Conservation (phyloP, 352 stramenopile species). For the Phytophthora kernoviae region DNA sequence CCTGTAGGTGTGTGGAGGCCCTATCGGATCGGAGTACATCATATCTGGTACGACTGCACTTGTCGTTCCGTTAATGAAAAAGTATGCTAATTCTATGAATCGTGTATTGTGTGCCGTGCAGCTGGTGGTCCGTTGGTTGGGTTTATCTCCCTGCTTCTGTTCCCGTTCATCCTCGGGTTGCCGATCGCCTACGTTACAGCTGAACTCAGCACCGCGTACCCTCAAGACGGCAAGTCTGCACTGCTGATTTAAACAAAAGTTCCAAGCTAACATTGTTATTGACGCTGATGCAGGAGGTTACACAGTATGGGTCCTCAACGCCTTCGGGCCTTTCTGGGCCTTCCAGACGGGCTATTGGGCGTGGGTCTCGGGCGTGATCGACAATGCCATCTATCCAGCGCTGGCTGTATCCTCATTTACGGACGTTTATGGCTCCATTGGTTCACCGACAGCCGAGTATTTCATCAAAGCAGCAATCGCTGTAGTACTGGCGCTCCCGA, state of each 20-base stretch:
- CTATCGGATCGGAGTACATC: slow-evolving; percentile 50
- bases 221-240: slow-evolving; percentile 54
- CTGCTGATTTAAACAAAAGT: neutral
- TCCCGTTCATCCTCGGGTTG: slow-evolving; percentile 91
- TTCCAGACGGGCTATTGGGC: slow-evolving; percentile 83
- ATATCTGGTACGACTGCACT: slow-evolving; percentile 35
- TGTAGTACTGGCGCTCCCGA: slow-evolving; percentile 43
- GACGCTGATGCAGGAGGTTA: slow-evolving; percentile 52
- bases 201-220: slow-evolving; percentile 91
- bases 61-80: neutral
- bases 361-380: slow-evolving; percentile 91
- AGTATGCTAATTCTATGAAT: too few species aligned
- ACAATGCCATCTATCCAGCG: slow-evolving; percentile 94
- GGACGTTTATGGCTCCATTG: slow-evolving; percentile 42
- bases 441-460: slow-evolving; percentile 36
- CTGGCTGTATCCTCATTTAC: slow-evolving; percentile 57
- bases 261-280: neutral
- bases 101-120: neutral
- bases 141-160: slow-evolving; percentile 85
- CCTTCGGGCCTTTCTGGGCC: slow-evolving; percentile 89
- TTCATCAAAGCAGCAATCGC: slow-evolving; percentile 51
- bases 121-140: slow-evolving; percentile 69
- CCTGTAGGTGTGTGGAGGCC: slow-evolving; percentile 32
- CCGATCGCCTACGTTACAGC: slow-evolving; percentile 93
- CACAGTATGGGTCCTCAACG: slow-evolving; percentile 91